phyloP scores from a whole-genome alignment of 2,329 filamentous ascomycete genomes.

The Botrytis porri region DNA sequence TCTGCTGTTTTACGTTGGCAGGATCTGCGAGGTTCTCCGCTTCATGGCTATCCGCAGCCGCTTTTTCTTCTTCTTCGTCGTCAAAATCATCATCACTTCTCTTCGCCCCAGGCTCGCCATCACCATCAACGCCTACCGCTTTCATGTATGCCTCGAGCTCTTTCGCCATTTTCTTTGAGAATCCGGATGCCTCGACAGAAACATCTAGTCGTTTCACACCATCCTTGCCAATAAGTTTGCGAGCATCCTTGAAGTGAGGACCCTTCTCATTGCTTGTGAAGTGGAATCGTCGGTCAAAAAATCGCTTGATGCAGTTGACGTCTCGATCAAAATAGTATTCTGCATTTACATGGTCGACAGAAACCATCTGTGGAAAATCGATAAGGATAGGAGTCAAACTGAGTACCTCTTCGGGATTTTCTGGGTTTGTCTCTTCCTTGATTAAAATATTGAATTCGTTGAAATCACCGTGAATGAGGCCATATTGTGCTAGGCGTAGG shows the following conservation, averaged over 20 bases:
- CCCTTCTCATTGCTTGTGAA: conserved; percentile 80
- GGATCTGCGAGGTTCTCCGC: neutral
- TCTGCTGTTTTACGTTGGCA: neutral
- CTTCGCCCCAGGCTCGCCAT: conserved; percentile 37
- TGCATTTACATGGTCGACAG: conserved; percentile 88
- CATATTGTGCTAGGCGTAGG: conserved; percentile 76
- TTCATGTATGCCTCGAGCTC: conserved; percentile 91
- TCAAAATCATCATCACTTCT: conserved; percentile 41
- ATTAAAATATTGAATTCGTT: conserved; percentile 99
- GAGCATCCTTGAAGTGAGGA: conserved; percentile 81
- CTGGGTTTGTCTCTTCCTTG: conserved; percentile 60
- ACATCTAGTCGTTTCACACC: conserved; percentile 74
- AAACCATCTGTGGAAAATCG: conserved; percentile 98
- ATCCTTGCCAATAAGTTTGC: conserved; percentile 66
- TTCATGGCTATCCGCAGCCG: conserved; percentile 17
- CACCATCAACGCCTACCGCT: conserved; percentile 56
- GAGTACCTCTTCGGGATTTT: conserved; percentile 45
- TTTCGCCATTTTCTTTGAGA: conserved; percentile 95
- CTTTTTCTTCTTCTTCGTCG: conserved; percentile 38
- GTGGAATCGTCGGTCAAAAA: conserved; percentile 85
- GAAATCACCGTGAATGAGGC: conserved; percentile 95
- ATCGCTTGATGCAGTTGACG: conserved; percentile 91
- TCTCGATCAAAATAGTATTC: conserved; percentile 98
- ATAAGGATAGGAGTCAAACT: conserved; percentile 79
- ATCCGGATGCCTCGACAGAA: conserved; percentile 86